Percentiles rank a stretch among this genome's conserved stretches.
These are phyloP conservation scores for Apiotrichum veenhuisii DNA, from an alignment of 1,284 basidiomycete genomes.

Conservation along the genomic window DNA sequence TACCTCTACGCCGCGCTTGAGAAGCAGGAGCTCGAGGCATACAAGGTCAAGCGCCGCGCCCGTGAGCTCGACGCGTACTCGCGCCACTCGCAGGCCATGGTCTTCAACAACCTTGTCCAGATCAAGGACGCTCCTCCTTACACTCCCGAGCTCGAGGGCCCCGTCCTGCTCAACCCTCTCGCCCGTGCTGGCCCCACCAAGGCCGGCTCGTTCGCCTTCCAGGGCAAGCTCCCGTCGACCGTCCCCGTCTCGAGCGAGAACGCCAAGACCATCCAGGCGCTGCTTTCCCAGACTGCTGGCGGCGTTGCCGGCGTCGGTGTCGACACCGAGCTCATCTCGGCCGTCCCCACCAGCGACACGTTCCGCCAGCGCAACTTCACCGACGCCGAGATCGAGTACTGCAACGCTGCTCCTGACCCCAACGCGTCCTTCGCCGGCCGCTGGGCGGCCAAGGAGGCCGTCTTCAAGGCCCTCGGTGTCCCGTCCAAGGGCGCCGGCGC, in stretches of 20 bases:
- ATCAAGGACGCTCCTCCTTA: conserved; percentile 96
- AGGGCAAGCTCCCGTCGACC: conserved; percentile 59
- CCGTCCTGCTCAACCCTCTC: conserved; percentile 87
- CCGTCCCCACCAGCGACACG: conserved; percentile 84
- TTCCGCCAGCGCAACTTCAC: conserved; percentile 95
- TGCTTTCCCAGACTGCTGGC: conserved; percentile 39
- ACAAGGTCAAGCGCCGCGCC: conserved; percentile 65
- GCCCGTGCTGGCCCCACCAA: conserved; percentile 84
- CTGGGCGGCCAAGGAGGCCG: conserved; percentile 97
- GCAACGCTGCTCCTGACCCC: conserved; percentile 78
- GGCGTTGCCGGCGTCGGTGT: conserved; percentile 28
- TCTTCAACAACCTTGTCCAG: conserved; percentile 84
- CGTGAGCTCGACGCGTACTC: conserved; percentile 79
- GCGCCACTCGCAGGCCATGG: conserved; percentile 92
- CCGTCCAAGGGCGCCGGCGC: conserved; percentile 87
- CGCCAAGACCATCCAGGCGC: conserved; percentile 59
- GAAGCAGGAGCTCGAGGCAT: conserved; percentile 67
- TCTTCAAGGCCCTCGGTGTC: conserved; percentile 95
- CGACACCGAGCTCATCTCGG: conserved; percentile 76
- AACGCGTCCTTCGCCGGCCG: conserved; percentile 89
- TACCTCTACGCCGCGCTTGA: conserved; percentile 83
- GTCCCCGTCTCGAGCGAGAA: conserved; percentile 63
- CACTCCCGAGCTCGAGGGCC: conserved; percentile 76
- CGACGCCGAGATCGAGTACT: conserved; percentile 79
- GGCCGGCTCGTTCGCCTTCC: conserved; percentile 78